phyloP scores from a whole-genome alignment of 2,329 filamentous ascomycete genomes.

The Pyrenophora tritici-repentis region DNA sequence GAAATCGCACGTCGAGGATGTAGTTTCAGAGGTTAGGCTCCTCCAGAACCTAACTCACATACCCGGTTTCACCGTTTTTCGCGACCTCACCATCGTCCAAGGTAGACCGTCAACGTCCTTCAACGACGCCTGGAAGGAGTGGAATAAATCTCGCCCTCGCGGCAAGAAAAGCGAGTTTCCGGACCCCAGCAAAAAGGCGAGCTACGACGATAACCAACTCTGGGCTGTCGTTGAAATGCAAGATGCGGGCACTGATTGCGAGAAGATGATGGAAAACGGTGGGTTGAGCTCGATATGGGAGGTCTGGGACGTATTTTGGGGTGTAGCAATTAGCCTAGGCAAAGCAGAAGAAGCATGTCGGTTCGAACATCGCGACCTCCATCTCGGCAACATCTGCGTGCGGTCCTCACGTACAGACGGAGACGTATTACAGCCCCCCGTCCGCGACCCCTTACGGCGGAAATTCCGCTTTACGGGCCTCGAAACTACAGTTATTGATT shows the following conservation, averaged over 20 bases:
- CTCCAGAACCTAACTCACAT: conserved; percentile 63
- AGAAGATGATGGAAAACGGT: conserved; percentile 43
- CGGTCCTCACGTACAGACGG: conserved; percentile 27
- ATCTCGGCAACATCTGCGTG: conserved; percentile 70
- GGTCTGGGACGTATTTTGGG: conserved; percentile 70
- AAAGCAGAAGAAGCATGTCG: conserved; percentile 63
- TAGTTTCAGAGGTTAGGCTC: conserved; percentile 56
- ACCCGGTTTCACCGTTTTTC: conserved; percentile 67
- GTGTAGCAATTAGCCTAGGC: conserved; percentile 64
- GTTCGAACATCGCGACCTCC: conserved; percentile 70
- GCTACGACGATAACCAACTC: conserved; percentile 61
- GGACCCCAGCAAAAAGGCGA: conserved; percentile 59
- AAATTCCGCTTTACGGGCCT: conserved; percentile 60
- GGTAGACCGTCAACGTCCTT: conserved; percentile 61
- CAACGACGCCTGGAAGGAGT: conserved; percentile 51
- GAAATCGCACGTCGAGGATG: conserved; percentile 53
- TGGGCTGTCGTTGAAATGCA: conserved; percentile 71
- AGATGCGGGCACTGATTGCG: conserved; percentile 64
- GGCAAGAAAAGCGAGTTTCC: conserved; percentile 59
- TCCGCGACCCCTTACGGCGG: conserved; percentile 43
- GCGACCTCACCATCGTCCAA: conserved; percentile 62
- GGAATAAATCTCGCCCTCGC: conserved; percentile 51
- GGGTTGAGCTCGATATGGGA: conserved; percentile 49
- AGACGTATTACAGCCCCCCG: conserved; percentile 35
- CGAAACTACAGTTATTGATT: conserved; percentile 70